Conservation (phyloP, 2,329 filamentous ascomycete genomes). For the Chaetomium strumarium region DNA sequence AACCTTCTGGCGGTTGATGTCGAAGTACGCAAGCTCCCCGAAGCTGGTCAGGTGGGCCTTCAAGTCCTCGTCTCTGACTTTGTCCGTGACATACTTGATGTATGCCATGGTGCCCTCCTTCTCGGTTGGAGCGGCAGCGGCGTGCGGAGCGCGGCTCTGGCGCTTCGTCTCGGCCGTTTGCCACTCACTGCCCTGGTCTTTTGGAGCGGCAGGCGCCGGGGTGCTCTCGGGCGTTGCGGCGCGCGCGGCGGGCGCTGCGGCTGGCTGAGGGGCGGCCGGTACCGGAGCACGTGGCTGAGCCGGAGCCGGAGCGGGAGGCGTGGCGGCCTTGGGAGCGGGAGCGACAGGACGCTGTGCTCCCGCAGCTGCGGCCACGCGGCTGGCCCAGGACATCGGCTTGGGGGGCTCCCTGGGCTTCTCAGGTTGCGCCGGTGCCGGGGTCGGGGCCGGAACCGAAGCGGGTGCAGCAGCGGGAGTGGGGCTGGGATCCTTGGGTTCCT, state of each 20-base stretch:
- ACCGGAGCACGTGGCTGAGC: slow-evolving; percentile 50
- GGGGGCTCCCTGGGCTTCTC: slow-evolving; percentile 42
- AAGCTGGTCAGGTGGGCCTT: slow-evolving; percentile 64
- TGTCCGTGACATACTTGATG: slow-evolving; percentile 92
- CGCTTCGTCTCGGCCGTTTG: slow-evolving; percentile 86
- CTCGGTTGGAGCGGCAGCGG: slow-evolving; percentile 53
- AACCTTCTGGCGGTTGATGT: slow-evolving; percentile 81
- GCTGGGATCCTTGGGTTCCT: slow-evolving; percentile 61
- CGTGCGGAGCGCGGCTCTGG: slow-evolving; percentile 67
- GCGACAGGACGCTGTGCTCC: slow-evolving; percentile 45
- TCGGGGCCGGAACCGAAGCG: slow-evolving; percentile 39
- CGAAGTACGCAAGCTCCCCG: slow-evolving; percentile 66
- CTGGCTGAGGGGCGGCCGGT: slow-evolving; percentile 40
- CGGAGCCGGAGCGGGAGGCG: slow-evolving; percentile 43
- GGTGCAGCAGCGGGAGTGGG: slow-evolving; percentile 50
- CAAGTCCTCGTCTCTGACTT: slow-evolving; percentile 70
- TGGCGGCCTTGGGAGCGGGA: slow-evolving; percentile 52
- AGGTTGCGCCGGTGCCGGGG: slow-evolving; percentile 40
- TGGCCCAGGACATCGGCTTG: slow-evolving; percentile 72
- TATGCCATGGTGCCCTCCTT: slow-evolving; percentile 78
- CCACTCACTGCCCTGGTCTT: slow-evolving; percentile 66
- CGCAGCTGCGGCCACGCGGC: slow-evolving; percentile 58
- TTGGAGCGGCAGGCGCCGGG: slow-evolving; percentile 31
- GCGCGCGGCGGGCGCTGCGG: slow-evolving; percentile 37
- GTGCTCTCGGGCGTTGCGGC: slow-evolving; percentile 34